Conservation (phyloP, 164 flowering plant species). For the Houttuynia cordata region DNA sequence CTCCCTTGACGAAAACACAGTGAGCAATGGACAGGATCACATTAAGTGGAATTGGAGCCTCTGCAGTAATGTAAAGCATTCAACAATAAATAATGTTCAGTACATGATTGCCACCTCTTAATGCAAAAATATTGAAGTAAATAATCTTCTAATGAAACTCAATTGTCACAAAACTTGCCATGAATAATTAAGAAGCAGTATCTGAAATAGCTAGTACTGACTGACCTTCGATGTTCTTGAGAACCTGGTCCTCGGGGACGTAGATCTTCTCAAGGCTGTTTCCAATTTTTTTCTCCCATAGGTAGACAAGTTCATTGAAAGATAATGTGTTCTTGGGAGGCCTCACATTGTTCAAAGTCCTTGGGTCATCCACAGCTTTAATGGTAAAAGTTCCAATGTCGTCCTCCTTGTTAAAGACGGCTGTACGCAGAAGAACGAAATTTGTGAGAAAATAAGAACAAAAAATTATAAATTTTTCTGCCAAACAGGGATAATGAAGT, state of each 20-base stretch:
- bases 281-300: slow-evolving; percentile 65
- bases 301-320: slow-evolving; percentile 44
- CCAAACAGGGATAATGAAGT: too few relatives aligned
- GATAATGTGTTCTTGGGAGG: slow-evolving; percentile 38
- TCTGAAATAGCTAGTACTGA: background rate
- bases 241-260: slow-evolving; percentile 47
- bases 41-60: background rate
- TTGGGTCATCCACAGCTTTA: slow-evolving; percentile 53
- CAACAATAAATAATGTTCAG: background rate
- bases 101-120: too few relatives aligned
- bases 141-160: too few relatives aligned
- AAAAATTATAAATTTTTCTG: too few relatives aligned
- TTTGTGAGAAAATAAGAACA: too few relatives aligned
- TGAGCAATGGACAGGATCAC: slow-evolving; percentile 19
- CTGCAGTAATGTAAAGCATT: background rate
- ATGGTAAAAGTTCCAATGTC: slow-evolving; percentile 58
- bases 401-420: background rate
- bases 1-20: slow-evolving; percentile 32
- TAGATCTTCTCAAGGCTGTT: slow-evolving; percentile 42
- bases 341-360: slow-evolving; percentile 49
- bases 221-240: slow-evolving; percentile 52
- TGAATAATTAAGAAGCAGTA: background rate
- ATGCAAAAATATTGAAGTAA: too few relatives aligned
- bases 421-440: slow-evolving; percentile 6
- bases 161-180: background rate